Base-by-base conservation (phyloP, 768 basidiomycete species). In the Leccinellum albellum region DNA sequence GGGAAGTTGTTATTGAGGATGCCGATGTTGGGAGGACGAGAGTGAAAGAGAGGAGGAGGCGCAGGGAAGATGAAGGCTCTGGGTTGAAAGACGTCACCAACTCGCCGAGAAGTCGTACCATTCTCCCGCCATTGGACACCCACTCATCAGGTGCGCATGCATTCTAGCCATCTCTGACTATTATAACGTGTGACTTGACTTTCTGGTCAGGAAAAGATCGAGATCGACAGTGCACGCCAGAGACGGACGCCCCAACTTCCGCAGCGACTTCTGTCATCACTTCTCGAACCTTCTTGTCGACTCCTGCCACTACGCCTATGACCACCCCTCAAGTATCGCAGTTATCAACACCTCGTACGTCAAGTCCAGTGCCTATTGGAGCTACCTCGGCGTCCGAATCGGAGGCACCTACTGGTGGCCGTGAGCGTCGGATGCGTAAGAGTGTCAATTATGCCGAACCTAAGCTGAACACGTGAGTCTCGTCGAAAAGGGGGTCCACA, bases 401-500 rank as follows among this genome's bases (percentile, higher is more conserved):
- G 9, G 74, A 74, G 20, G 60, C 65, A 14, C 61, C 65, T 32
- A 57, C 40, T 32, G 68, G 65, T 53, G 62, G 78, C 64, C 70
- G 83, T 66, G 66, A 82, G 80, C 73, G 86, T 79, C 75, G 81
- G 51, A 69, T 78, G 20, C 79, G 91, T 48, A 93, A 87, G 74
- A 91, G 91, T 63, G 76, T 94, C 48, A 93, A 93, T 69, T 93
- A 94, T 62, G 77, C 91, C 0, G 91, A 94, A 66, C 91, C 91
- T 12, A 94, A 92, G 68, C 79, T 94, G 23, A 92, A 93, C 70
- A 93, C 89, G 89, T 90, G 67, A 51, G 85, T 83, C 42, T 29
- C 46, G 26, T n/a, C n/a, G n/a, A n/a, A n/a, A 14, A 40, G 26
- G 40, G 40, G 40, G 37, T n/a, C 20, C 32, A 51, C 37, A 17